A percentile compares a stretch with the other conserved stretches of the same genome.
Evolutionary conservation across 108 stramenopile genomes (phyloP).

Genomic region (Aurantiochytrium sp.): DNA sequence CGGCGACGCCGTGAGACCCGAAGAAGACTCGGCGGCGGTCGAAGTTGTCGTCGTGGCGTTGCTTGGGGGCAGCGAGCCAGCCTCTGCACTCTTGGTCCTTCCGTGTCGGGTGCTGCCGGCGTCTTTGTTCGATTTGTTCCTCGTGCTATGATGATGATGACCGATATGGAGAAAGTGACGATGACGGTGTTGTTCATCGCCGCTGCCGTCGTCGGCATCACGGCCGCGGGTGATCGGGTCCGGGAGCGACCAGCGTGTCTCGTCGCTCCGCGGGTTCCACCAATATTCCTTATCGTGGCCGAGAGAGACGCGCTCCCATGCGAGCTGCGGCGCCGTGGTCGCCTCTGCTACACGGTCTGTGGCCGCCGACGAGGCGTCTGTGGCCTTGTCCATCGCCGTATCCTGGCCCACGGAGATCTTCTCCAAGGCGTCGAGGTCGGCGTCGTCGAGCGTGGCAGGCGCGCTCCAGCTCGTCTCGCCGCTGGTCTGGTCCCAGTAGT

Average conservation of each 20-base stretch:
- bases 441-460: not conserved
- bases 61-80: too few species aligned
- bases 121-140: too few species aligned
- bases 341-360: not conserved
- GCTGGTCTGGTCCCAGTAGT: not conserved
- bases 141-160: too few species aligned
- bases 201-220: not conserved
- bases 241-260: constrained; percentile 10
- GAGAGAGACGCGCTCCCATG: not conserved
- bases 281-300: not conserved
- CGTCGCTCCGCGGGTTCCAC: constrained; percentile 6
- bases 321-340: not conserved
- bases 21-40: not conserved
- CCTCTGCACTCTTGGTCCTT: too few species aligned
- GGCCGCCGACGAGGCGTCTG: not conserved
- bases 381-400: too few species aligned
- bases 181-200: too few species aligned
- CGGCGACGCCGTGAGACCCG: not conserved
- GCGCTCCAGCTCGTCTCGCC: not conserved
- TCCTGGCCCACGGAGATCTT: not conserved
- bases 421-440: not conserved
- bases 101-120: too few species aligned
- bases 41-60: too few species aligned
- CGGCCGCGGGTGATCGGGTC: not conserved
- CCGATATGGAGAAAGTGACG: too few species aligned